Base-by-base conservation (phyloP, 2,329 filamentous ascomycete genomes). In the Ascocoryne sarcoides region DNA sequence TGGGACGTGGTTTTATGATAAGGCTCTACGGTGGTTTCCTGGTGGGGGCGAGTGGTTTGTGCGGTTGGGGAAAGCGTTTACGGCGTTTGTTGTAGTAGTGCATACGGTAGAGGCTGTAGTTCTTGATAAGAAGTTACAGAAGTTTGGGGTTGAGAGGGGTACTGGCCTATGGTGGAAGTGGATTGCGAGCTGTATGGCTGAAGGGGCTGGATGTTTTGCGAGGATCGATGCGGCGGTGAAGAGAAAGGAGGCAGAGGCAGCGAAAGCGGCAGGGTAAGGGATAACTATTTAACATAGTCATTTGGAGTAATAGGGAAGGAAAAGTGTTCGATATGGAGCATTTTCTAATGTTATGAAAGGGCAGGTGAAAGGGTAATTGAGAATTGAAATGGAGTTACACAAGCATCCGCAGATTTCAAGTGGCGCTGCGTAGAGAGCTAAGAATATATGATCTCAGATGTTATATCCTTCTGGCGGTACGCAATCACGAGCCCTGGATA, bases 21-120 rank as follows among this genome's bases (percentile, higher is more conserved):
- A 66, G 9, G 56, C 80, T 3, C 64, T 79, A 19, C 55, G 51
- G 7, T 58, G 64, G 29, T 73, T 79, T 39, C 77, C 79, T 0
- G 66, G 67, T 1, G 79, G 85, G 8, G 69, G 76, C 2, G 58
- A 56, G 2, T 72, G 73, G 42, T 81, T 76, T 52, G 66, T 69
- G 47, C 71, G 67, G 58, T 61, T 84, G 1, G 76, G 82, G 47
- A 71, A 71, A 36, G 57, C 64, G 12, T 64, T 90, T 31, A 65
- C 82, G 39, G 51, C 65, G 14, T 65, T 74, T 1, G 73, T 89
- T 42, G 3, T 86, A 1, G 66, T 55, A 0, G 71, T 86, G 9
- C 90, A 95, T 61, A 16, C 68, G 0, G 43, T 61, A 3, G 90
- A 95, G 66, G 63, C 69, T 12, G 62, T 63, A 32, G 64, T 67